Evolutionary conservation across 1,284 basidiomycete genomes (phyloP).

Genomic region (Erythrobasidium hasegawianum): DNA sequence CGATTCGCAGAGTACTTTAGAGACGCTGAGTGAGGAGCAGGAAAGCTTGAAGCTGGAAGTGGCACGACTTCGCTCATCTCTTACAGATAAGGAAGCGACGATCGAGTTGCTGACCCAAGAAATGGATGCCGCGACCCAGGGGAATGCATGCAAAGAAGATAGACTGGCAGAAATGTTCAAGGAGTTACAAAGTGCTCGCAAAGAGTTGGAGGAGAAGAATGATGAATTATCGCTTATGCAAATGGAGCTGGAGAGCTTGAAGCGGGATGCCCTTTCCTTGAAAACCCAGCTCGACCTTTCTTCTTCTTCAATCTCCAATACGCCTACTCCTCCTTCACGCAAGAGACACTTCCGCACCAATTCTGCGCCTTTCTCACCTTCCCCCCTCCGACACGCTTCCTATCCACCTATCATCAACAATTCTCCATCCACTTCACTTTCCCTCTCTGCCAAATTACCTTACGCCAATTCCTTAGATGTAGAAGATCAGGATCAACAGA

Average conservation of each 20-base stretch:
- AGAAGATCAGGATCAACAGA: background rate
- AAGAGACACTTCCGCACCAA: background rate
- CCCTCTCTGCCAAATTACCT: background rate
- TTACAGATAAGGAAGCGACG: background rate
- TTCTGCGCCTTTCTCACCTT: constrained; percentile 5
- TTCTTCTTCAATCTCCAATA: background rate
- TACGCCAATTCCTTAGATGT: background rate
- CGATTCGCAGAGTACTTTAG: background rate
- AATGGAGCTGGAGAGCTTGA: background rate
- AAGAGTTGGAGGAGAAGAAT: background rate
- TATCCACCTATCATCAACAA: constrained; percentile 2
- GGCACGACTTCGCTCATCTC: background rate
- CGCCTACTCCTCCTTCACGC: background rate
- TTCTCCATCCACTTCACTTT: background rate
- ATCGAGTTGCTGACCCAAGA: background rate
- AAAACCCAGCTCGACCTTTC: background rate
- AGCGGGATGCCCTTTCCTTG: constrained; percentile 1
- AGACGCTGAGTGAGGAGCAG: background rate
- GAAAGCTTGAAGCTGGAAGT: background rate
- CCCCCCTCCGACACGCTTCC: constrained; percentile 5
- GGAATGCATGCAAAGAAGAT: background rate
- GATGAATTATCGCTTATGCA: background rate
- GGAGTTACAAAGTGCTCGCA: background rate
- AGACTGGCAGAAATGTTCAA: background rate
- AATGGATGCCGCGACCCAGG: background rate